These are phyloP conservation scores for Chamaenerion angustifolium DNA, from an alignment of 345 rosid species.

Conservation along the genomic window DNA sequence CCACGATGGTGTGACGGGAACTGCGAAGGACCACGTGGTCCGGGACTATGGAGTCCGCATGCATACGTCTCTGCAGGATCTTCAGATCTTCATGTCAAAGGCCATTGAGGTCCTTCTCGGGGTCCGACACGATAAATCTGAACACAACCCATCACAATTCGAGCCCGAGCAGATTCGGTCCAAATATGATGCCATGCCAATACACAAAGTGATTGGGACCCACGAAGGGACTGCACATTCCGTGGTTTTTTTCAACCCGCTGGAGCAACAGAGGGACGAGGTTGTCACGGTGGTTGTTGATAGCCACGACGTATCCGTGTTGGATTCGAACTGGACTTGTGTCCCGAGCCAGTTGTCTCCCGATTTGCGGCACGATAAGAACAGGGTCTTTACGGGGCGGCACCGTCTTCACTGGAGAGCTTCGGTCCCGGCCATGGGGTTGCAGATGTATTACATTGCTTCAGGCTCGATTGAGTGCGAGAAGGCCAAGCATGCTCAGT, in stretches of 20 bases:
- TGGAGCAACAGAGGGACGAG: constrained; percentile 81
- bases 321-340: constrained; percentile 85
- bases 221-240: constrained; percentile 68
- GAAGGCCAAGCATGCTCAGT: constrained; percentile 53
- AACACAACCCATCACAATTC: constrained; percentile 57
- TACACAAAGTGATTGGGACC: constrained; percentile 52
- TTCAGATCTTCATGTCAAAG: constrained; percentile 93
- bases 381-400: constrained; percentile 59
- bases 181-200: constrained; percentile 66
- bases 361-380: constrained; percentile 65
- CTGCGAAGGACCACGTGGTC: constrained; percentile 92
- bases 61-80: constrained; percentile 83
- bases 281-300: constrained; percentile 60
- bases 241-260: constrained; percentile 67
- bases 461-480: constrained; percentile 72
- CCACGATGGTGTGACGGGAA: constrained; percentile 98
- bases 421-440: constrained; percentile 76
- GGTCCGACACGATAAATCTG: constrained; percentile 64
- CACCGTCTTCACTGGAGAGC: constrained; percentile 93
- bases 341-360: constrained; percentile 90
- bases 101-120: constrained; percentile 84
- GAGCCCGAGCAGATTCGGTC: constrained; percentile 79
- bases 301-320: constrained; percentile 60
- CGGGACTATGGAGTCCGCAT: constrained; percentile 83
- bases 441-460: constrained; percentile 73